Evolutionary conservation across 495 filamentous ascomycete species (phyloP), one percentile per base, ranked within the genome.

Genomic region (Neurospora africana): DNA sequence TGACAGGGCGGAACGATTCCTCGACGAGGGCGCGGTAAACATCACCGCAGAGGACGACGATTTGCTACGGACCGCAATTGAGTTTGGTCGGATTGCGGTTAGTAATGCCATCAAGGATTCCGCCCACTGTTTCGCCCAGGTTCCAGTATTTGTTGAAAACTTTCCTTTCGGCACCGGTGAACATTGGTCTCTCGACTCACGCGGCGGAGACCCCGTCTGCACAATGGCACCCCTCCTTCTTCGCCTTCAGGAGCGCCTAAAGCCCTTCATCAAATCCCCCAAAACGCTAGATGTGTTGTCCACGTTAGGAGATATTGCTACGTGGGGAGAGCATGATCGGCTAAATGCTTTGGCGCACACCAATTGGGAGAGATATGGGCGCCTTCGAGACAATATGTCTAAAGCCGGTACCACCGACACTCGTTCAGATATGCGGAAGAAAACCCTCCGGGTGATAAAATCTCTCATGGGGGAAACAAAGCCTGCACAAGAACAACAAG

Each of bases 111-210:
- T 89, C 36, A 97, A 93, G 85, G 82, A 84, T 10, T 81, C 86
- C 1, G 90, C 92, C 71, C 89, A 90, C 67, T 78, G 83, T 17
- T 87, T 89, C 40, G 92, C 92, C 71, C 92, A 97, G 75, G 84
- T 97, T 69, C 94, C 94, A 0, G 78, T 95, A 33, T 92, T 90
- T 70, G 77, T 95, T 13, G 76, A 87, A 80, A 68, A 80, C 73
- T 81, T 94, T 87, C 83, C 91, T 81, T 70, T 78, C 78, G 44
- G 82, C 84, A 70, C 83, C 80, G 85, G 87, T 8, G 75, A 80
- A 36, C 82, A 83, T 19, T 96, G 92, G 90, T 86, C 90, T 3
- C 84, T 97, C 38, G 75, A 79, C 2, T 71, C 77, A 10, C 74
- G 75, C 23, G 78, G 73, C 3, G 11, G 23, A 30, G 79, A 83